Evolutionary conservation across 208 protist species (phyloP), one percentile per base, ranked within the genome.

Genomic region (Tritrichomonas musculus): DNA sequence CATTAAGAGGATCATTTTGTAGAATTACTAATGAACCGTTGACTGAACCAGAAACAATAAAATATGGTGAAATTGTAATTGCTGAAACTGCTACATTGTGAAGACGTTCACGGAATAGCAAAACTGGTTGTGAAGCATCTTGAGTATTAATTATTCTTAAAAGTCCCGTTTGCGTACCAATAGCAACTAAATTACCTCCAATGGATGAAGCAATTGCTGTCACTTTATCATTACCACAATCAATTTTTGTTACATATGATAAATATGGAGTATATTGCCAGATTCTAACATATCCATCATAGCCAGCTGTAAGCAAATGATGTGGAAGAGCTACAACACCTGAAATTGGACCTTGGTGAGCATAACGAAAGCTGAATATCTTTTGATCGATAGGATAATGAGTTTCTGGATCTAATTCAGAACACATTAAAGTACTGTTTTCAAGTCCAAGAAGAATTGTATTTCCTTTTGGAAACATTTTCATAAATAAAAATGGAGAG

Each of bases 331-430:
- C 41, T 14, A 44, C 44, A 39, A 57, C 77, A 41, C 47, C 41
- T 88, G 77, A 47, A 30, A 88, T 88, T 57, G 77, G 47, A 39
- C 77, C 77, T 57, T 57, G 20, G 47, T 88, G 77, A 20, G 77
- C 44, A 44, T 88, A 41, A 33, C 77, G 13, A 39, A 88, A 88
- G n/a, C 47, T 53, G n/a, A 47, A 39, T 22, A 88, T 88, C 17
- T 41, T 27, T 27, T 82, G 44, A 27, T 88, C 47, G 17, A 60
- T 57, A 53, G 47, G 14, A 57, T 88, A 8, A 20, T 88, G 41
- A 33, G 47, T 57, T n/a, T 88, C 47, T 88, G 44, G 14, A 60
- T 53, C 41, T 0, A 88, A 20, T 57, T 88, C 77, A 47, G 47
- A 13, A 50, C 77, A 88, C 1, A 88, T 88, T 39, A 88, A 57